Conservation (phyloP, 1,284 basidiomycete genomes). For the Ganoderma sinense region DNA sequence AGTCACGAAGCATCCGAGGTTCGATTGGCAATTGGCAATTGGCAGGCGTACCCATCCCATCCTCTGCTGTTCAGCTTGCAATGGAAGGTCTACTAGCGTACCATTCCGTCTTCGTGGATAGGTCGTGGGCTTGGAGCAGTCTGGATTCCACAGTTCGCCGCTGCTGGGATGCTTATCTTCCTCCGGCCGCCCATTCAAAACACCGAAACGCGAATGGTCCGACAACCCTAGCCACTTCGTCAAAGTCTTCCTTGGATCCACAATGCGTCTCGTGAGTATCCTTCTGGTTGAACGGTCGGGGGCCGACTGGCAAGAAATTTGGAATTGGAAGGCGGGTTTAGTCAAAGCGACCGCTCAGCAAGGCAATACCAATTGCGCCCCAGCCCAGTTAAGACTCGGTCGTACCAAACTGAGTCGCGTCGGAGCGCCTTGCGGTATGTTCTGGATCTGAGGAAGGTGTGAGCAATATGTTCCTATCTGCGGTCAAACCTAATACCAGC, state of each 20-base stretch:
- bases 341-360: not conserved
- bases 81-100: too few species aligned
- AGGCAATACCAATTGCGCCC: not conserved
- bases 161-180: not conserved
- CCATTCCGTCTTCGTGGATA: not conserved
- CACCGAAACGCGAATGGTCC: not conserved
- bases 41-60: too few species aligned
- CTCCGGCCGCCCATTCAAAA: not conserved
- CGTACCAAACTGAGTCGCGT: not conserved
- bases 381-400: not conserved
- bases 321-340: not conserved
- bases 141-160: not conserved
- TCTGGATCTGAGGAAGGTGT: not conserved
- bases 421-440: not conserved
- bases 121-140: not conserved
- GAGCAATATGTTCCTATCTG: not conserved
- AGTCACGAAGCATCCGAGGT: too few species aligned
- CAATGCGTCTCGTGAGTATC: not conserved
- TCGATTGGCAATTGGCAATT: too few species aligned
- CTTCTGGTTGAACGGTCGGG: not conserved
- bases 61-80: too few species aligned
- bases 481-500: not conserved
- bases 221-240: not conserved
- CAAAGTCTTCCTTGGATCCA: not conserved
- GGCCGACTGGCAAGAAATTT: not conserved